These are phyloP conservation scores for Salix exigua DNA, from an alignment of 345 rosid genomes.

Conservation along the genomic window DNA sequence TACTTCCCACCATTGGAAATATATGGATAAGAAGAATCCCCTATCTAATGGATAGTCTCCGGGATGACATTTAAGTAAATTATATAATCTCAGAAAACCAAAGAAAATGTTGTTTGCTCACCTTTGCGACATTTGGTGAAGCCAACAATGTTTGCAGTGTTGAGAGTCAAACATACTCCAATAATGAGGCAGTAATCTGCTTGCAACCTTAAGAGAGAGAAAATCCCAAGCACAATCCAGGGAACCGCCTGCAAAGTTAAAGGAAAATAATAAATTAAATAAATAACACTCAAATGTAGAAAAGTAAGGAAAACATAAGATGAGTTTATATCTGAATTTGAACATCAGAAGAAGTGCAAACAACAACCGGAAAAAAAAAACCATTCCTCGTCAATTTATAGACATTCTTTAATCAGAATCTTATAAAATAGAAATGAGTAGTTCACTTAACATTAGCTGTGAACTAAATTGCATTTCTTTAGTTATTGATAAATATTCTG, in stretches of 20 bases:
- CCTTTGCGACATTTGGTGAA: constrained; percentile 80
- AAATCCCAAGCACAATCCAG: constrained; percentile 69
- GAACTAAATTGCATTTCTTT: background rate
- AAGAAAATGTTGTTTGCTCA: constrained; percentile 16
- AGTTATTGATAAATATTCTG: background rate
- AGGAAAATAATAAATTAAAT: background rate
- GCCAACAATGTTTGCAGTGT: constrained; percentile 70
- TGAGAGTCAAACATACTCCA: constrained; percentile 73
- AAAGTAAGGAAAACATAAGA: background rate
- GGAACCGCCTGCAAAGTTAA: constrained; percentile 43
- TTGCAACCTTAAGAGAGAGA: constrained; percentile 67
- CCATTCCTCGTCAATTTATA: background rate
- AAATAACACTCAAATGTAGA: background rate
- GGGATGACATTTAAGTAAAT: background rate
- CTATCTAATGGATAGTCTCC: background rate
- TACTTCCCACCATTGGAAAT: background rate
- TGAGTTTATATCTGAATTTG: background rate
- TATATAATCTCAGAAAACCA: background rate
- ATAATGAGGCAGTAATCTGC: constrained; percentile 74
- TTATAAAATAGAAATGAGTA: background rate
- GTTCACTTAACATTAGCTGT: background rate
- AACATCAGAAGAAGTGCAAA: background rate
- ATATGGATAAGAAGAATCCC: background rate
- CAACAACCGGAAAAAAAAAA: background rate
- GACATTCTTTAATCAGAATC: background rate